These are phyloP conservation scores for Cairneyella variabilis DNA, from an alignment of 495 filamentous ascomycete species.

Conservation along the genomic window DNA sequence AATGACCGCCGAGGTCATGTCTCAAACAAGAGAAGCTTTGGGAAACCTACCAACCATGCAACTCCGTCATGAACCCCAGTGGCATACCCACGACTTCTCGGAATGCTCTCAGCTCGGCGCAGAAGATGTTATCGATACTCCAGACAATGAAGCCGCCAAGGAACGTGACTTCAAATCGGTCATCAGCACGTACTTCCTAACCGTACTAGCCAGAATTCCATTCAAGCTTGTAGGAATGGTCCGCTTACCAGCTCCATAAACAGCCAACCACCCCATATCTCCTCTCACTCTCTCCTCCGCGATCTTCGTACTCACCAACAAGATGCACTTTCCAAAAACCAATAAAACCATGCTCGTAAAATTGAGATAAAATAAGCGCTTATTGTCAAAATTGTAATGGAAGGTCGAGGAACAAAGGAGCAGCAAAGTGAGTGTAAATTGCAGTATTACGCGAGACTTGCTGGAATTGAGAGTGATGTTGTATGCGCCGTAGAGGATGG, in stretches of 20 bases:
- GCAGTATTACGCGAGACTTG: too few relatives aligned
- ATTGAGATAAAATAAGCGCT: not conserved
- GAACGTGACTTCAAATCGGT: constrained; percentile 12
- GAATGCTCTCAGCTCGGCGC: constrained; percentile 29
- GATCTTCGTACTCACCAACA: not conserved
- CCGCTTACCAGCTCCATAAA: constrained; percentile 21
- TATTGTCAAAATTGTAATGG: not conserved
- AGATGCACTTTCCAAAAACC: constrained; percentile 26
- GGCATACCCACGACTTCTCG: constrained; percentile 39
- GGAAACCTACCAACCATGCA: constrained; percentile 46
- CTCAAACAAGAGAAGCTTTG: too few relatives aligned
- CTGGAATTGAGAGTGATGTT: not conserved
- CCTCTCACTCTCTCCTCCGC: not conserved
- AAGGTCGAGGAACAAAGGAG: not conserved
- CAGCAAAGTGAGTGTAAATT: too few relatives aligned
- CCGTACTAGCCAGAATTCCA: too few relatives aligned
- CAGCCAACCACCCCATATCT: constrained; percentile 1
- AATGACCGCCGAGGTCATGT: too few relatives aligned
- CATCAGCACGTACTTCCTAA: not conserved
- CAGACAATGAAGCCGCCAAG: constrained; percentile 40
- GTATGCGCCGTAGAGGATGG: constrained; percentile 24
- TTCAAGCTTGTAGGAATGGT: not conserved
- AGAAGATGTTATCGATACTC: constrained; percentile 43
- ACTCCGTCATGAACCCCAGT: constrained; percentile 45
- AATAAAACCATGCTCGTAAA: constrained; percentile 19